phyloP scores from a whole-genome alignment of 2,329 filamentous ascomycete species.

The Fonsecaea nubica region DNA sequence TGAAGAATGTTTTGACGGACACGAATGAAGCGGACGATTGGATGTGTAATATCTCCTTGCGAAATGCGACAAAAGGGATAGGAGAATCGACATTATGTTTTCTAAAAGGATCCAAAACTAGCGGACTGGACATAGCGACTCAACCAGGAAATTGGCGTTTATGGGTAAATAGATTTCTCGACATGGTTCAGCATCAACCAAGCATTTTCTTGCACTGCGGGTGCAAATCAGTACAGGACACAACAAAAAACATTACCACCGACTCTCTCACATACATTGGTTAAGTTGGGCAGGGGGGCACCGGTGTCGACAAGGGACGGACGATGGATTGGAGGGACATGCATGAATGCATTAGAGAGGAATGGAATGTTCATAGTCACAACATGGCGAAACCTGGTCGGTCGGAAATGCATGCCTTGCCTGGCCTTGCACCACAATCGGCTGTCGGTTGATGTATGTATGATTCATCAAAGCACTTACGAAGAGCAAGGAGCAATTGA shows the following conservation, averaged over 20 bases:
- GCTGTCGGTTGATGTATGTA: too few species aligned
- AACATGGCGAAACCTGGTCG: background rate
- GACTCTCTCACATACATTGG: conserved; percentile 5
- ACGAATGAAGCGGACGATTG: background rate
- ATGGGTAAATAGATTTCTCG: background rate
- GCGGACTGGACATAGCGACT: background rate
- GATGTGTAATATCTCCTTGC: conserved; percentile 3
- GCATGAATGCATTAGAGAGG: background rate
- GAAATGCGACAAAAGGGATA: background rate
- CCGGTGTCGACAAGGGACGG: background rate
- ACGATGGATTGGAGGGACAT: background rate
- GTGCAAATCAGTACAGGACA: background rate
- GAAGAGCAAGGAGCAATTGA: too few species aligned
- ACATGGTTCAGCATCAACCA: conserved; percentile 1
- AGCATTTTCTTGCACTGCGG: background rate
- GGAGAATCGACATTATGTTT: background rate
- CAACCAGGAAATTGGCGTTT: background rate
- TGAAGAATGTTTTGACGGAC: conserved; percentile 5
- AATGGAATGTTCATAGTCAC: conserved; percentile 1
- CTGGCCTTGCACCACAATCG: background rate
- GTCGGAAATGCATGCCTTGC: background rate
- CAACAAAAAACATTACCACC: conserved; percentile 1
- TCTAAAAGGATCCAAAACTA: background rate
- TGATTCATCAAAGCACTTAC: too few species aligned
- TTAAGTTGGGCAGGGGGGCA: background rate